Evolutionary conservation across 805 yeast genomes (phyloP).

Genomic region (Ogataea pignaliae): DNA sequence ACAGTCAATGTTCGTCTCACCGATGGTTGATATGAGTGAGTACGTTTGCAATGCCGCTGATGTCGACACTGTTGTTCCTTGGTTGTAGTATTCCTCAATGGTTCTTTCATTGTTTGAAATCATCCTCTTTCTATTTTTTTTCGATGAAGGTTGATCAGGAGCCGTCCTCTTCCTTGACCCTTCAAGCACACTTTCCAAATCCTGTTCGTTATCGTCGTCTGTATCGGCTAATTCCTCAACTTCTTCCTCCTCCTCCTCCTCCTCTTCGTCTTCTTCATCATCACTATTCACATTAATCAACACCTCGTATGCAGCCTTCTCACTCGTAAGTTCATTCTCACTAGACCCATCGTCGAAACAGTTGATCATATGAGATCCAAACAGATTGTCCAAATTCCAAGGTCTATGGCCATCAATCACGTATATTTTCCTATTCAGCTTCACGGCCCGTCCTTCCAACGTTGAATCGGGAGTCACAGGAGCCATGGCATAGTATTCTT

Average conservation of each 20-base stretch:
- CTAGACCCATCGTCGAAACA: slow-evolving; percentile 87
- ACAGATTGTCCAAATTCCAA: slow-evolving; percentile 91
- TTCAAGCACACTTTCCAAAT: slow-evolving; percentile 25
- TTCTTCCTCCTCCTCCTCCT: slow-evolving; percentile 32
- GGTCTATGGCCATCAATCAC: slow-evolving; percentile 92
- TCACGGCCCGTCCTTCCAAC: slow-evolving; percentile 25
- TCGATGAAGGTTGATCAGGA: slow-evolving; percentile 24
- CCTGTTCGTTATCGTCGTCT: slow-evolving; percentile 28
- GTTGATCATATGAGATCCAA: slow-evolving; percentile 70
- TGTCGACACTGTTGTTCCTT: slow-evolving; percentile 73
- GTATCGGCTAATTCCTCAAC: slow-evolving; percentile 20
- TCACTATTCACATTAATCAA: slow-evolving; percentile 39
- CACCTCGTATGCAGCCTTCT: slow-evolving; percentile 57
- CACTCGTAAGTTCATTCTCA: slow-evolving; percentile 51
- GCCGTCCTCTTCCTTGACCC: slow-evolving; percentile 17
- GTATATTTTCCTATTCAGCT: slow-evolving; percentile 58
- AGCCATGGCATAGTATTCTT: slow-evolving; percentile 18
- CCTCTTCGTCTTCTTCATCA: slow-evolving; percentile 33
- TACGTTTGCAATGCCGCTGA: slow-evolving; percentile 79
- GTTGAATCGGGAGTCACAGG: slow-evolving; percentile 24
- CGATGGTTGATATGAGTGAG: slow-evolving; percentile 72
- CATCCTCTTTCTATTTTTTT: slow-evolving; percentile 37
- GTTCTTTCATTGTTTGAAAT: slow-evolving; percentile 45
- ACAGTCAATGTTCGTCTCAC: slow-evolving; percentile 65
- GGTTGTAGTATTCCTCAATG: slow-evolving; percentile 73